Base-by-base conservation (phyloP, 345 rosid species). In the Noccaea caerulescens region DNA sequence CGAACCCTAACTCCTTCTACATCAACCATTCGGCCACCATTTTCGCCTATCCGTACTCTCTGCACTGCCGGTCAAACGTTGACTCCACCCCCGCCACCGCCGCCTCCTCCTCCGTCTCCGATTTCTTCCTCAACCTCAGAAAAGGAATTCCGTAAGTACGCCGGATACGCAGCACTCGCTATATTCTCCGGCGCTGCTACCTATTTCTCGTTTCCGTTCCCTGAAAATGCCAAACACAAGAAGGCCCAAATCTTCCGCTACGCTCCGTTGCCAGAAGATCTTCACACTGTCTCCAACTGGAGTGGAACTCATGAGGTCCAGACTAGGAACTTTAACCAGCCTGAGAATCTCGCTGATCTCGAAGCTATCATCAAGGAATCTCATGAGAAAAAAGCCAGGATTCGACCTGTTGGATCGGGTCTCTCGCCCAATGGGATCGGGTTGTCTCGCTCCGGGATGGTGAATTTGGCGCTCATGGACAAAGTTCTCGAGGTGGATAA, bases 291-390 rank as follows among this genome's bases (percentile, higher is more conserved):
- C 25, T 88, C 99, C 72, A 94, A 94, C 74, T 91, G 96, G 99
- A 94, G 99, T 41, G 95, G 96, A 10, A 91, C 98, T 62, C 97
- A 94, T 79, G 99, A 94, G 89, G 99, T 94, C 18, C 96, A 82
- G 83, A 94, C 99, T 67, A 85, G 93, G 53, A 66, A 77, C 58
- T 94, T 91, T 62, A 84, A 84, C 76, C 98, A 94, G 79, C 99
- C 98, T 5, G 97, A 91, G 82, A 81, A 23, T 60, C 59, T 89
- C 36, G 61, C 81, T 13, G 85, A 91, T 60, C 82, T 91, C 58
- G 95, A 88, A 88, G 71, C 80, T 18, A 11, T 94, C 11, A 88
- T 94, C 33, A 84, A 73, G 79, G 93, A 85, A 8, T 71, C 88
- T 47, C 60, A 84, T 56, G 87, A 84, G 72, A 86, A 86, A 62